Base-by-base conservation (phyloP, 768 basidiomycete genomes). In the Lactarius akahatsu region DNA sequence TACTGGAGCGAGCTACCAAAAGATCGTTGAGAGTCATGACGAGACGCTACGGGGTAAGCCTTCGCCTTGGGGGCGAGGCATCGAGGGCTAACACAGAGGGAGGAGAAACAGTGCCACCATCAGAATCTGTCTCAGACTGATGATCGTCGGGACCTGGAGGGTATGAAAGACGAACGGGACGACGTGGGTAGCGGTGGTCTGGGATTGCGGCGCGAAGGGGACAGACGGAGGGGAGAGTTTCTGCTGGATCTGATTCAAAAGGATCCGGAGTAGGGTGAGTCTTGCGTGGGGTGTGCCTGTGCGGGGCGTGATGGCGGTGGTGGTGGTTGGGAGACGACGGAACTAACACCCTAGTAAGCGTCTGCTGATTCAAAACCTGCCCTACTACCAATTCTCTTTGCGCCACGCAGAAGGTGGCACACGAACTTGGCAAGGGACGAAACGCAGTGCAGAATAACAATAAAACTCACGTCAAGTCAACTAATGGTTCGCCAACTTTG, bases 121-220 rank as follows among this genome's bases (percentile, higher is more conserved):
- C 52, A 18, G 57, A 38, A 6, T 67, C 66, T 4, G 52, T 32
- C 45, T 60, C 66, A 7, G 56, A 58, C 6, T 58, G 47, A 43
- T 41, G 61, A 30, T n/a, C 34, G 2, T 67, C 58, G 34, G 54
- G 58, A 23, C 47, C 62, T 40, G 66, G 66, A 32, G 66, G 66
- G 57, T 54, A 59, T 15, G 66, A 63, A 32, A 40, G 10, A 10
- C 66, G 66, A n/a, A 26, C 32, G 28, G 34, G 52, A 18, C 66
- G 66, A 60, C 54, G 66, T 38, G 66, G n/a, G 66, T 50, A 60
- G 9, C 40, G 62, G 62, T 45, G 62, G 66, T 36, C 45, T 55
- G 8, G 28, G 32, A 23, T 28, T 56, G 28, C 40, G 58, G 23
- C 52, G 66, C 20, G 61, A 58, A 38, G 66, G n/a, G 41, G 23